A percentile compares a stretch with the other conserved stretches of the same genome.
phyloP scores from a whole-genome alignment of 139 green algal species.

The Diplosphaera chodatii region DNA sequence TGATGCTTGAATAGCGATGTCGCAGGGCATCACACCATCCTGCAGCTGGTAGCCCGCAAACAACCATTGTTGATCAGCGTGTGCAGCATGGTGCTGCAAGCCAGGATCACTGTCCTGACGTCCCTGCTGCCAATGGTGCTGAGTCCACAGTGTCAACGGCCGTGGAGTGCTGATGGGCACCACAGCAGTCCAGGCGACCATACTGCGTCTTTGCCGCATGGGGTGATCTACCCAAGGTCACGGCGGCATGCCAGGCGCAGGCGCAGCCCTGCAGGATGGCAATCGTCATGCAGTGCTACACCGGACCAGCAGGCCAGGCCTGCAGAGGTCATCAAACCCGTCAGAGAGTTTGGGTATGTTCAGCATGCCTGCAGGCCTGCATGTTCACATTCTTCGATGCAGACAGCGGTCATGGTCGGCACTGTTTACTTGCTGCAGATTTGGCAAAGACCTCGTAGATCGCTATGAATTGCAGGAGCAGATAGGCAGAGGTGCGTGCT shows the following conservation, averaged over 20 bases:
- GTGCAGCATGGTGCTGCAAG: background rate
- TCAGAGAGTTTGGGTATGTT: background rate
- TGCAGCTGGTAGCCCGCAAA: too few relatives aligned
- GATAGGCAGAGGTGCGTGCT: conserved; percentile 24
- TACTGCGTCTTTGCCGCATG: too few relatives aligned
- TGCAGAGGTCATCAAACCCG: background rate
- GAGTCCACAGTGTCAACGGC: background rate
- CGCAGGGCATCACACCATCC: too few relatives aligned
- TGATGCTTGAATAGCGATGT: too few relatives aligned
- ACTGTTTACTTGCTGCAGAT: conserved; percentile 6
- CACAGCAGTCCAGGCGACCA: too few relatives aligned
- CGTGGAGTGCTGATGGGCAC: too few relatives aligned
- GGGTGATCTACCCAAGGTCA: too few relatives aligned
- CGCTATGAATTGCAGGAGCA: conserved; percentile 28
- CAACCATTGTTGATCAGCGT: too few relatives aligned
- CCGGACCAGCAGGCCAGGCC: background rate
- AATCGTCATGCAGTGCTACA: background rate
- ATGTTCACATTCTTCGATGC: background rate
- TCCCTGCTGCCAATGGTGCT: background rate
- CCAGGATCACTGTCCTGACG: background rate
- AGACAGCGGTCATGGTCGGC: background rate
- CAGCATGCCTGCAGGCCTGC: background rate
- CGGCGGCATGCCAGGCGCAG: too few relatives aligned
- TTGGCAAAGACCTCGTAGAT: conserved; percentile 3
- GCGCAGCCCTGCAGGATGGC: too few relatives aligned